Evolutionary conservation across 2,329 filamentous ascomycete genomes (phyloP).

Genomic region (Pleurostoma richardsiae): DNA sequence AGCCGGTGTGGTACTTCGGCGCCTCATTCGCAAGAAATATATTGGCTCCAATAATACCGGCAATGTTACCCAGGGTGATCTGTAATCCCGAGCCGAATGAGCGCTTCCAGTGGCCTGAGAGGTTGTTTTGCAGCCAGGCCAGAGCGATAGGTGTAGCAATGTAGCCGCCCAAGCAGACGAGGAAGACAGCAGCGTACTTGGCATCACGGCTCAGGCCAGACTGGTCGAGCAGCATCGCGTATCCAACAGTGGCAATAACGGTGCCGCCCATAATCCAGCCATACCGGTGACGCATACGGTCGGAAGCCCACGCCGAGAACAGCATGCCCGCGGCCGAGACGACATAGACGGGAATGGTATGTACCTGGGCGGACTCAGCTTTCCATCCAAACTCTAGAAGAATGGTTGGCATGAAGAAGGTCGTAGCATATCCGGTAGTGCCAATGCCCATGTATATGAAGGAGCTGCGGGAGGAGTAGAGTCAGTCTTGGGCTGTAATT

Average conservation of each 20-base stretch:
- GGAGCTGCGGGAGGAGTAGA: conserved; percentile 9
- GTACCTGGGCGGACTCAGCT: conserved; percentile 25
- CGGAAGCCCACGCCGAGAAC: conserved; percentile 36
- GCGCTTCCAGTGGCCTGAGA: conserved; percentile 54
- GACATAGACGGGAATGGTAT: conserved; percentile 29
- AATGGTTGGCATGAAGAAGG: conserved; percentile 32
- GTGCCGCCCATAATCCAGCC: conserved; percentile 47
- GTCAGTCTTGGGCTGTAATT: conserved; percentile 36
- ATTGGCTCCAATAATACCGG: conserved; percentile 45
- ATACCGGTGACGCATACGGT: conserved; percentile 45
- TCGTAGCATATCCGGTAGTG: conserved; percentile 11
- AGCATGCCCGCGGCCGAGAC: conserved; percentile 24
- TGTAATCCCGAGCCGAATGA: conserved; percentile 46
- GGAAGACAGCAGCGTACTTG: conserved; percentile 50
- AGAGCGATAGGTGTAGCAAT: conserved; percentile 49
- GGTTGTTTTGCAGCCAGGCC: conserved; percentile 53
- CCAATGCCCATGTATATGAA: neutral
- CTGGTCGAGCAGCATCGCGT: conserved; percentile 48
- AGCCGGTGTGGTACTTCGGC: conserved; percentile 44
- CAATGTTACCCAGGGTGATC: conserved; percentile 44
- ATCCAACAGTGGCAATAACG: conserved; percentile 45
- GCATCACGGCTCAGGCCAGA: conserved; percentile 37
- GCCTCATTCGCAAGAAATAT: conserved; percentile 42
- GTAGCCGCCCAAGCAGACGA: conserved; percentile 48
- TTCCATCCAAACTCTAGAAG: conserved; percentile 27